Evolutionary conservation across 2,329 filamentous ascomycete genomes (phyloP), one percentile per base, ranked within the genome.

Genomic region (Arthrobotrys musiformis): DNA sequence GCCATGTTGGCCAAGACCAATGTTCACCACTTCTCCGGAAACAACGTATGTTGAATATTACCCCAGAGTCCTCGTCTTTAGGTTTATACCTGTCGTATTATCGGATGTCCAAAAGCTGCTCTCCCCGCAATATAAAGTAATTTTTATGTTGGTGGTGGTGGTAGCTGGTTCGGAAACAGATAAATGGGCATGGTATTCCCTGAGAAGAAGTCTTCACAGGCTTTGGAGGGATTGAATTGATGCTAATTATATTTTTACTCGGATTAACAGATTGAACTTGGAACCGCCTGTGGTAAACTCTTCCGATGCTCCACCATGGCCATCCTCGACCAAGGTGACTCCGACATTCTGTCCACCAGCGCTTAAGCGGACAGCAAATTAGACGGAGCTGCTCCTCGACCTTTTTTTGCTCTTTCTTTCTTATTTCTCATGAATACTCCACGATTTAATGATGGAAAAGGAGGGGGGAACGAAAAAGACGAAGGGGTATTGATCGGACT

Each of bases 251-350:
- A 84, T 76, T 30, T 69, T 48, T 54, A 30, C 8, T 4, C 9
- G 52, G 5, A 33, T 42, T 24, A 17, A 85, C 85, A 98, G 94
- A 97, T 98, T 85, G 95, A 98, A 88, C 90, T 99, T 81, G 95
- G 95, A 84, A 98, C 94, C 84, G 94, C 93, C 82, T 97, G 94
- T 88, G 95, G 95, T 89, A 98, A 98, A 89, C 92, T 99, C 85
- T 99, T 97, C 92, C 90, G 93, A 82, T 97, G 93, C 90, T 94
- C 93, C 82, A 97, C 94, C 86, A 96, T 99, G 92, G 91, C 94
- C 82, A 92, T 98, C 84, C 88, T 98, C 81, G 95, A 99, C 86
- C 93, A 94, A 85, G 95, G 94, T 90, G 92, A 98, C 90, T 97
- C 93, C 82, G 95, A 99, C 86, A 99, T 99, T 86, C 90, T 99